Conservation (phyloP, 176 grass and related monocot genomes). For the Raddia guianensis region DNA sequence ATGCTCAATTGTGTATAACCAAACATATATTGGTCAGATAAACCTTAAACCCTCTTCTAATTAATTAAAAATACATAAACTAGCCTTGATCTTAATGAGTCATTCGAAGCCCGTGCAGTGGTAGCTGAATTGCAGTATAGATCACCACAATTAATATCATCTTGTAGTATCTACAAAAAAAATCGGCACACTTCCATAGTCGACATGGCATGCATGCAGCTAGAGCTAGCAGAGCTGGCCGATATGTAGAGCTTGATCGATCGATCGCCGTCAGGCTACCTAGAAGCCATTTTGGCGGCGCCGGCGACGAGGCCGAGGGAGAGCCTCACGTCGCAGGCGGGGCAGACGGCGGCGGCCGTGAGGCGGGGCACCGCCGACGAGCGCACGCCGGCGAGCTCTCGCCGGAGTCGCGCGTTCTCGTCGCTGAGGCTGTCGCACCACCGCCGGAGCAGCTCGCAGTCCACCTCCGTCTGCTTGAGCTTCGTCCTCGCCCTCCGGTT, state of each 20-base stretch:
- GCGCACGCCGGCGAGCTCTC: slow-evolving; percentile 36
- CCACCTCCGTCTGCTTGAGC: slow-evolving; percentile 67
- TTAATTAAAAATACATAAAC: neutral
- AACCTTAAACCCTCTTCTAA: neutral
- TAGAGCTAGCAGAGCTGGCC: neutral
- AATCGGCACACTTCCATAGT: neutral
- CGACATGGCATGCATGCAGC: neutral
- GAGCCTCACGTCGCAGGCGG: neutral
- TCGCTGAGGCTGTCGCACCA: slow-evolving; percentile 56
- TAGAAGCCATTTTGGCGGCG: neutral
- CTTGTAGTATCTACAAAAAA: neutral
- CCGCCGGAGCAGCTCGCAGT: slow-evolving; percentile 55
- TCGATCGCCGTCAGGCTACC: neutral
- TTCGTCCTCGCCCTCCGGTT: slow-evolving; percentile 58
- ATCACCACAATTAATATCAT: neutral
- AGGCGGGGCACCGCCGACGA: neutral
- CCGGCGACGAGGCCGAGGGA: neutral
- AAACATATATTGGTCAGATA: neutral
- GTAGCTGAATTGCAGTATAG: neutral
- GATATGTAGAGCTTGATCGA: neutral
- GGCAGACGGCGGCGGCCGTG: neutral
- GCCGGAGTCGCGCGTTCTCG: slow-evolving; percentile 52
- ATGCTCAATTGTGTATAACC: too few species aligned
- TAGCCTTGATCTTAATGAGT: neutral
- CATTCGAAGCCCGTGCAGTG: neutral